These are phyloP conservation scores for Cenchrus purpureus DNA, from an alignment of 176 grass and related monocot species.

Conservation along the genomic window DNA sequence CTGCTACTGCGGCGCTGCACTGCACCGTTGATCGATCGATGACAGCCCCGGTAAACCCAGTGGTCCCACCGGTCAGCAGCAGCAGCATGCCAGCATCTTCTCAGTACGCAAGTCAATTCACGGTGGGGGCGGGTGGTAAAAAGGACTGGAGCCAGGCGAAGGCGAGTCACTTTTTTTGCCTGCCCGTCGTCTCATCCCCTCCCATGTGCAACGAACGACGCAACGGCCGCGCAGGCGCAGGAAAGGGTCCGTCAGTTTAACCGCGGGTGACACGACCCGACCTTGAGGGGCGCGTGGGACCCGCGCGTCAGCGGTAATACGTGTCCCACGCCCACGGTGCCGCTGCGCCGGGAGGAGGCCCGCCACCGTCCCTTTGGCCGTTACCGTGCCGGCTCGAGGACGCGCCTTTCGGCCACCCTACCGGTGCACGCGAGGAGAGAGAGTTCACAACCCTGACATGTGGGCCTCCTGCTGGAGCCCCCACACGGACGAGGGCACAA, in stretches of 20 bases:
- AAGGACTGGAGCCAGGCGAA: neutral
- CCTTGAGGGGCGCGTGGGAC: rapidly evolving
- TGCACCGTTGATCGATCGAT: neutral
- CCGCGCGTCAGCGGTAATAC: neutral
- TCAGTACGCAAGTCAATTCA: neutral
- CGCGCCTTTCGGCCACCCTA: conserved; percentile 34
- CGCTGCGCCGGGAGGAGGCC: neutral
- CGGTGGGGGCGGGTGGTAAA: neutral
- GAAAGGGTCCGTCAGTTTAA: neutral
- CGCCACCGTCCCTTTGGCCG: conserved; percentile 31
- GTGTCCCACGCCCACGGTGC: neutral
- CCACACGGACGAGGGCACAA: neutral
- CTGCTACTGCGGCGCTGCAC: neutral
- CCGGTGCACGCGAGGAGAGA: neutral
- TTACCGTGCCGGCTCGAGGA: conserved; percentile 47
- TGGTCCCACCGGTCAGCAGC: neutral
- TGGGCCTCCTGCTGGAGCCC: rapidly evolving
- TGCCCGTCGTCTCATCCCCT: too few species aligned
- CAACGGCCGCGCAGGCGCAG: neutral
- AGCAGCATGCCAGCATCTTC: too few species aligned
- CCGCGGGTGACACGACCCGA: conserved; percentile 39
- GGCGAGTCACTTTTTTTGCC: neutral
- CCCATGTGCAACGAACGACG: conserved; percentile 30
- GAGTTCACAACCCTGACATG: neutral
- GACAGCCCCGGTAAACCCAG: neutral